Evolutionary conservation across 1,139 yeast genomes (phyloP), one percentile per base, ranked within the genome.

Genomic region (Blastobotrys aristatus): DNA sequence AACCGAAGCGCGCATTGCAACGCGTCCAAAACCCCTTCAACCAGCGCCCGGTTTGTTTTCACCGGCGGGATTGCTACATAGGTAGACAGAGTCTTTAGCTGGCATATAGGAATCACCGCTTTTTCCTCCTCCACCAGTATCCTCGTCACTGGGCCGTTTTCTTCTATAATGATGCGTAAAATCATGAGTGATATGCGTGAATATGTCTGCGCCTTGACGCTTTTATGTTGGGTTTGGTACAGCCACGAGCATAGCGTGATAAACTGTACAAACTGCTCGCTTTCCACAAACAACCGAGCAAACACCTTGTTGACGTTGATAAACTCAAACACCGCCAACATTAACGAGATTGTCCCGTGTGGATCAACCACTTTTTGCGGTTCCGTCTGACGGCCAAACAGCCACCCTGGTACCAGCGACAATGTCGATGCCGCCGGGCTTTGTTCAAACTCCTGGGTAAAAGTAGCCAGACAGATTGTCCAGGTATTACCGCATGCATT

Each of bases 241-340:
- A 68, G 47, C 40, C 56, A 60, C 3, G 70, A 60, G 27, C 63
- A 54, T 8, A 64, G 51, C 13, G 68, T 65, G 7, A 69, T 46
- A 27, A 69, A 63, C 13, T 57, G 41, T 7, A 55, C 57, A 33
- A 63, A 53, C 7, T 64, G 62, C 20, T 22, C 29, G 18, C 14
- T 17, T 21, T 66, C 61, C 14, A 65, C 51, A 20, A 65, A 58
- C 27, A 59, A 51, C 27, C 59, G 50, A 2, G 67, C 60, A 53
- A 69, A 69, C 26, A 63, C 58, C 33, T 62, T 62, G 52, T 70
- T 70, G 18, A 63, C 65, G 31, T 58, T 59, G 14, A 62, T 53
- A 48, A 70, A 69, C 49, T 67, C 70, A 48, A 67, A 64, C n/a
- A 63, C 55, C 1, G 71, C 66, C 14, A 70, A 52, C 8, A 68